A percentile compares a stretch with the other conserved stretches of the same genome.
Conservation (phyloP, 192 early-diverging fungal species). For the Rhizoclosmatium sp. region DNA sequence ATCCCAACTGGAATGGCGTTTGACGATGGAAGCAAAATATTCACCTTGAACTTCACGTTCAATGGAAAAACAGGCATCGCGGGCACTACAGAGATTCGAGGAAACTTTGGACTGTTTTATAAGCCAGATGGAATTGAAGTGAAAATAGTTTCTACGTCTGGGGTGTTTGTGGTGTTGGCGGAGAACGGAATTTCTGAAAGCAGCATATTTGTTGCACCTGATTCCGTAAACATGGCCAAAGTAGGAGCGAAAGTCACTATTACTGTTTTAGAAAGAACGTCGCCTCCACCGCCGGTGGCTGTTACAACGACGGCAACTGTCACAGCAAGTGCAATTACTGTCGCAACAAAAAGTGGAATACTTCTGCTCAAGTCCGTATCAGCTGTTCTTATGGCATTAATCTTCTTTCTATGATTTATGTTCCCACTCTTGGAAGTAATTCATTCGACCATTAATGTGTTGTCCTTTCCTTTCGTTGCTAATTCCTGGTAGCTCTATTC, state of each 20-base stretch:
- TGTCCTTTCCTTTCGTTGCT: too few relatives aligned
- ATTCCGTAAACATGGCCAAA: not conserved
- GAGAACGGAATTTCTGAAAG: not conserved
- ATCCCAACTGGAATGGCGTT: conserved; percentile 12
- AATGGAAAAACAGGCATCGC: conserved; percentile 8
- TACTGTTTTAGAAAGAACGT: not conserved
- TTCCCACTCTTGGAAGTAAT: too few relatives aligned
- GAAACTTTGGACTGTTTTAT: conserved; percentile 16
- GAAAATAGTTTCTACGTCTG: not conserved
- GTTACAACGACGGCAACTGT: too few relatives aligned
- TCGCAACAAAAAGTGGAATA: too few relatives aligned
- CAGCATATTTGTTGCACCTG: not conserved
- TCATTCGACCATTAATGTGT: too few relatives aligned
- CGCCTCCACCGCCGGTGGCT: not conserved
- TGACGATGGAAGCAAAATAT: not conserved
- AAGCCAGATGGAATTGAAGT: conserved; percentile 9
- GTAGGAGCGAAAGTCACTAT: conserved; percentile 3
- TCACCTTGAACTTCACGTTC: conserved; percentile 1
- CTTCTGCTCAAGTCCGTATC: too few relatives aligned
- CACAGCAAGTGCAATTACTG: conserved; percentile 2
- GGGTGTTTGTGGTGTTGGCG: not conserved
- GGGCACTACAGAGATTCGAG: conserved; percentile 28
- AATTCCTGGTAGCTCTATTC: too few relatives aligned
- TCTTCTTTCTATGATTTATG: too few relatives aligned
- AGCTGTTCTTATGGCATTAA: too few relatives aligned